Conservation (phyloP, 75 land plant species). For the Isoetes taiwanensis region DNA sequence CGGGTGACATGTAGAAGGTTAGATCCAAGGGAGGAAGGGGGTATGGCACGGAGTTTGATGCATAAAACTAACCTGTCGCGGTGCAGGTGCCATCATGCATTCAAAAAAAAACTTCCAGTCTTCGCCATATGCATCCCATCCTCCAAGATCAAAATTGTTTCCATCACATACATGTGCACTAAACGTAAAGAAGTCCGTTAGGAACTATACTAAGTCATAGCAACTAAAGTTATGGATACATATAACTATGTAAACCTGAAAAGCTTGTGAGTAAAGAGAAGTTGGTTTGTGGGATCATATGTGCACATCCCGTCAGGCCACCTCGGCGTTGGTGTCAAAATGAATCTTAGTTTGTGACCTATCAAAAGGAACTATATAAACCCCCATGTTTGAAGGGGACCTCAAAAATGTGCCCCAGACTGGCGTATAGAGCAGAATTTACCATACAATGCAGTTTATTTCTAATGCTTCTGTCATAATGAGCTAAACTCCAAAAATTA, state of each 20-base stretch:
- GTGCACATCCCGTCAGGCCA: constrained; percentile 51
- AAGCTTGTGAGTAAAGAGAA: constrained; percentile 34
- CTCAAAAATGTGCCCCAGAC: too few species aligned
- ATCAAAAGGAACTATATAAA: background rate
- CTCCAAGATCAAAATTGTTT: constrained; percentile 31
- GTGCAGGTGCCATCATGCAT: constrained; percentile 36
- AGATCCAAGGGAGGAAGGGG: too few species aligned
- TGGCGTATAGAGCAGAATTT: too few species aligned
- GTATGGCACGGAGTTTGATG: too few species aligned
- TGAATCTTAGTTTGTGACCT: constrained; percentile 32
- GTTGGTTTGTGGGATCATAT: constrained; percentile 36
- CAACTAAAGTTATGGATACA: too few species aligned
- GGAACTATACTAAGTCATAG: background rate
- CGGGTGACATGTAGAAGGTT: too few species aligned
- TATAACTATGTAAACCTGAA: constrained; percentile 21
- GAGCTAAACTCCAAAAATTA: background rate
- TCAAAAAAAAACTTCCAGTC: constrained; percentile 37
- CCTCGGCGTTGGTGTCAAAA: constrained; percentile 35
- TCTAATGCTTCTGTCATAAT: too few species aligned
- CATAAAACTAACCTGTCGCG: constrained; percentile 40
- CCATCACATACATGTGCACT: constrained; percentile 35
- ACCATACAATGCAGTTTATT: too few species aligned
- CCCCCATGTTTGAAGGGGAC: background rate
- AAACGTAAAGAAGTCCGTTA: background rate
- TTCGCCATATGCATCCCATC: constrained; percentile 33